Evolutionary conservation across 805 yeast species (phyloP).

Genomic region (Peterozyma toletana): DNA sequence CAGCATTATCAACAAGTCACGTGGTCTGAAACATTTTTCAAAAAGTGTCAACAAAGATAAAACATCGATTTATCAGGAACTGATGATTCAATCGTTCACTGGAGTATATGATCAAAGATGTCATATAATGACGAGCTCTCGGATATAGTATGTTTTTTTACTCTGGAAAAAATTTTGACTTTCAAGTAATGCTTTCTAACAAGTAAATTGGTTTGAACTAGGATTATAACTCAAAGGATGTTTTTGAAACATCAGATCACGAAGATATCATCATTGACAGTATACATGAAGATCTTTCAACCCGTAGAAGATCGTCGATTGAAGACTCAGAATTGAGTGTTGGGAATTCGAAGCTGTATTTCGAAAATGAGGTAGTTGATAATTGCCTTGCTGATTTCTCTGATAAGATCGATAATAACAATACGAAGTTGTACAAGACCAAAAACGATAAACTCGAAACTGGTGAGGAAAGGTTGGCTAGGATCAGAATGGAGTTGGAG

Average conservation of each 20-base stretch:
- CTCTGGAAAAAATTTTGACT: too few species aligned
- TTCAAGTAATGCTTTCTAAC: too few species aligned
- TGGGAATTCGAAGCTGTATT: background rate
- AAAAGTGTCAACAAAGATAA: too few species aligned
- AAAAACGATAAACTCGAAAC: background rate
- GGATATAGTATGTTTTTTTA: too few species aligned
- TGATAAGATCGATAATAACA: conserved; percentile 1
- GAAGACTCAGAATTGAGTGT: conserved; percentile 1
- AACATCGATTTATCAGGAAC: too few species aligned
- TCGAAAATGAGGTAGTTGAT: conserved; percentile 6
- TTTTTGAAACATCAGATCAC: conserved; percentile 9
- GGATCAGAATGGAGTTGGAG: conserved; percentile 10
- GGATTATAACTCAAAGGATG: conserved; percentile 5
- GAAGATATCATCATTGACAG: background rate
- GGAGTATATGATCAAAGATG: too few species aligned
- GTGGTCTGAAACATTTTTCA: too few species aligned
- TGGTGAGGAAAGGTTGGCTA: conserved; percentile 4
- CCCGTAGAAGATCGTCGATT: conserved; percentile 4
- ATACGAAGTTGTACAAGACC: background rate
- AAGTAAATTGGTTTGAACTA: background rate
- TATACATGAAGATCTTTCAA: background rate
- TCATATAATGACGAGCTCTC: too few species aligned
- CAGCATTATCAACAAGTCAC: too few species aligned
- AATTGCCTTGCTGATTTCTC: conserved; percentile 1
- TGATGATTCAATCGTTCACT: too few species aligned